A percentile compares a stretch with the other conserved stretches of the same genome.
These are phyloP conservation scores for Setaria viridis DNA, from an alignment of 202 grass and related monocot genomes.

Conservation along the genomic window DNA sequence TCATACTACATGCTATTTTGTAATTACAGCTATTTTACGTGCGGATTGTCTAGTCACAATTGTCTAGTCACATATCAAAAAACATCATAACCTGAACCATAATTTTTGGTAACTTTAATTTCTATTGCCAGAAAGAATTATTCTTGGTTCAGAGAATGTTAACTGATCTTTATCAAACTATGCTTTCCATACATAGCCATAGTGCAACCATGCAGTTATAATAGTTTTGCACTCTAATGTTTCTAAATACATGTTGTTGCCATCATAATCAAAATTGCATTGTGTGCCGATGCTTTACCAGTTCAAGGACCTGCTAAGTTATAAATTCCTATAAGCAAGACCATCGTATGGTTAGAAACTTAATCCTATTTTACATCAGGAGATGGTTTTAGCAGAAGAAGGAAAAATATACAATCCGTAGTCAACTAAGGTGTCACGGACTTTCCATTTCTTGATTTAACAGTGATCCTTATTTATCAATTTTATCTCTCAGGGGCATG, in stretches of 20 bases:
- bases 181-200: constrained; percentile 20
- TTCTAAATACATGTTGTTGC: constrained; percentile 18
- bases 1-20: background rate
- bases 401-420: constrained; percentile 2
- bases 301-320: constrained; percentile 3
- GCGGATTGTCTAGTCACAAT: background rate
- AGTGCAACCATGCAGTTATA: constrained; percentile 12
- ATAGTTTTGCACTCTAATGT: constrained; percentile 27
- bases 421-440: background rate
- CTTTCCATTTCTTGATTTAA: constrained; percentile 19
- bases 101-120: constrained; percentile 1
- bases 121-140: background rate
- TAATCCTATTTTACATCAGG: constrained; percentile 12
- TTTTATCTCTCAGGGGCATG: constrained; percentile 66
- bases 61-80: constrained; percentile 2
- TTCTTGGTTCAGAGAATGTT: constrained; percentile 11
- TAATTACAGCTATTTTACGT: constrained; percentile 3
- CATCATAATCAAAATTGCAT: constrained; percentile 27
- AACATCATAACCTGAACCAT: constrained; percentile 13
- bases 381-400: constrained; percentile 20
- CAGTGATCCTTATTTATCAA: constrained; percentile 15
- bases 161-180: background rate
- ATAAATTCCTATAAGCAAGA: background rate
- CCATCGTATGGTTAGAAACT: background rate
- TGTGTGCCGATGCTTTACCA: constrained; percentile 2